These are phyloP conservation scores for Podosphaera aphanis DNA, from an alignment of 2,329 filamentous ascomycete genomes.

Conservation along the genomic window DNA sequence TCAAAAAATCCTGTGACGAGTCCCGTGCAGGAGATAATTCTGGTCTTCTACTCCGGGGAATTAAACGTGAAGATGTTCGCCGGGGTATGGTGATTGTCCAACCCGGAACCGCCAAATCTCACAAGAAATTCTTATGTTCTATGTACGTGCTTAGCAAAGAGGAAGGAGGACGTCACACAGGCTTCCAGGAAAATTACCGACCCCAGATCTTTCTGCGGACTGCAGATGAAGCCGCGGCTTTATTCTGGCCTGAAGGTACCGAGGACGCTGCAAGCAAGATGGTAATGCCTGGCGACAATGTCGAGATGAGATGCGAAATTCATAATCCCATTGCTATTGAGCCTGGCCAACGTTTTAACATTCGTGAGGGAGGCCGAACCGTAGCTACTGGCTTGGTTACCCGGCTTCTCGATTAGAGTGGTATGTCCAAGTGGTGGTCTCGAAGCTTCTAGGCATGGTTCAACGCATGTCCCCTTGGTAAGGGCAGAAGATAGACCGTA, in stretches of 20 bases:
- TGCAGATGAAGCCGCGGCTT: conserved; percentile 53
- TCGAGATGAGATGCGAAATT: conserved; percentile 84
- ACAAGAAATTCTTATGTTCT: conserved; percentile 80
- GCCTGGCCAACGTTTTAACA: conserved; percentile 85
- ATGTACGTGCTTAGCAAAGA: conserved; percentile 96
- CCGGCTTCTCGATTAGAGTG: conserved; percentile 25
- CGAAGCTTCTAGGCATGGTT: neutral
- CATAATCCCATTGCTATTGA: conserved; percentile 73
- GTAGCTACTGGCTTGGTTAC: conserved; percentile 69
- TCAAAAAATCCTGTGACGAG: conserved; percentile 98
- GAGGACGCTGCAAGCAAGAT: conserved; percentile 51
- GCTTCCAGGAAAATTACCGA: conserved; percentile 89
- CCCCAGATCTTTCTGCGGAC: conserved; percentile 93
- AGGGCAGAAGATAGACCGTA: conserved; percentile 1
- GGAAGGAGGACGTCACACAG: conserved; percentile 89
- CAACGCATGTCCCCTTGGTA: neutral
- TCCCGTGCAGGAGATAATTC: conserved; percentile 96
- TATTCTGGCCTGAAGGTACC: conserved; percentile 70
- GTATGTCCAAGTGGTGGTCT: neutral
- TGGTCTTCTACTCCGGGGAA: conserved; percentile 79
- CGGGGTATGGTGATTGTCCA: conserved; percentile 86
- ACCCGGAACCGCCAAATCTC: conserved; percentile 64
- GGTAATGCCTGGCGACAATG: conserved; percentile 96
- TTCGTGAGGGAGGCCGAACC: conserved; percentile 85
- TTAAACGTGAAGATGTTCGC: conserved; percentile 82